Conservation (phyloP, 495 filamentous ascomycete genomes). For the Jackrogersella minutella region DNA sequence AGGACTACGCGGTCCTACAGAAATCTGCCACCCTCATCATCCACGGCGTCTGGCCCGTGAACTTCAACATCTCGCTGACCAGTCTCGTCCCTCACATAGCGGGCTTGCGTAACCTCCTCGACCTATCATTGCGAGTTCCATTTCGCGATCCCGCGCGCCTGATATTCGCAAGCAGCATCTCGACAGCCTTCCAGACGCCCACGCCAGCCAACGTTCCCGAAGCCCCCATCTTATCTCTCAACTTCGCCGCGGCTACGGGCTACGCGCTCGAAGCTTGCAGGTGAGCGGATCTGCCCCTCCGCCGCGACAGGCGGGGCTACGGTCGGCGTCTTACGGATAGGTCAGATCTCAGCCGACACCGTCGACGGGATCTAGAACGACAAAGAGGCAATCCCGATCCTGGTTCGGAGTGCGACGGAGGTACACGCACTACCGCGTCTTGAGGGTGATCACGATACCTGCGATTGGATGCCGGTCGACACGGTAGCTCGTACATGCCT, state of each 20-base stretch:
- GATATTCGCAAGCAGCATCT: conserved; percentile 63
- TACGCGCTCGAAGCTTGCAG: conserved; percentile 67
- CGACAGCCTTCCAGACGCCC: conserved; percentile 52
- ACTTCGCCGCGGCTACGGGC: conserved; percentile 56
- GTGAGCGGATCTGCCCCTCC: conserved; percentile 61
- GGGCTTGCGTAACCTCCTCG: conserved; percentile 63
- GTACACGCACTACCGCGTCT: conserved; percentile 59
- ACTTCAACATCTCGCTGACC: conserved; percentile 69
- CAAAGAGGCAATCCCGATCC: conserved; percentile 63
- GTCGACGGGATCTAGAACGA: conserved; percentile 66
- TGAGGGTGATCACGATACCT: conserved; percentile 45
- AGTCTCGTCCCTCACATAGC: conserved; percentile 66
- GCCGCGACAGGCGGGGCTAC: conserved; percentile 48
- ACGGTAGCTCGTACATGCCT: conserved; percentile 56
- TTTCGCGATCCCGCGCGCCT: conserved; percentile 51
- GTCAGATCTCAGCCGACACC: conserved; percentile 65
- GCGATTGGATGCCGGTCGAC: conserved; percentile 67
- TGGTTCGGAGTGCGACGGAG: conserved; percentile 62
- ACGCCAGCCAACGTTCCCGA: conserved; percentile 52
- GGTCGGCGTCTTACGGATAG: conserved; percentile 63
- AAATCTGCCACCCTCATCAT: conserved; percentile 59
- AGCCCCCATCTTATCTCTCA: conserved; percentile 49
- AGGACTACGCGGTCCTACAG: conserved; percentile 48
- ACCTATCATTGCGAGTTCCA: conserved; percentile 58
- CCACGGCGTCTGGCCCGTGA: conserved; percentile 77